Evolutionary conservation across 2,329 filamentous ascomycete species (phyloP).

Genomic region (Arthrobotrys entomopaga): DNA sequence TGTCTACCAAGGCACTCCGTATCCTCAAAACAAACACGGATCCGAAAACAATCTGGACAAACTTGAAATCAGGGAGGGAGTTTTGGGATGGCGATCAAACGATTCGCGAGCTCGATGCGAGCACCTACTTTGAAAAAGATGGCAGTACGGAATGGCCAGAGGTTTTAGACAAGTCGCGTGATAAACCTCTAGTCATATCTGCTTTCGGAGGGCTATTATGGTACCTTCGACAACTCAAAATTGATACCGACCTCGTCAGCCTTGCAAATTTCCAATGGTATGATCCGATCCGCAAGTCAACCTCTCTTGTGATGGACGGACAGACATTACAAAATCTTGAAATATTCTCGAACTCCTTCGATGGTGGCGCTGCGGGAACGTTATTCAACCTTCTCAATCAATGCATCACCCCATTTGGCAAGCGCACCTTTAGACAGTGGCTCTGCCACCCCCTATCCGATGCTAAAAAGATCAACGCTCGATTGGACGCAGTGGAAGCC

Average conservation of each 20-base stretch:
- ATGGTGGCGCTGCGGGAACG: conserved; percentile 85
- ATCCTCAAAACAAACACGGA: conserved; percentile 96
- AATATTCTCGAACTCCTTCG: conserved; percentile 85
- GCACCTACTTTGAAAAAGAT: conserved; percentile 79
- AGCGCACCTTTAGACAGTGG: conserved; percentile 95
- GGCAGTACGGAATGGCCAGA: conserved; percentile 75
- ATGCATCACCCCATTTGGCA: conserved; percentile 96
- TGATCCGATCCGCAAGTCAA: conserved; percentile 88
- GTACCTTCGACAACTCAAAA: conserved; percentile 85
- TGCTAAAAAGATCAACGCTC: conserved; percentile 86
- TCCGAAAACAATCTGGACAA: conserved; percentile 94
- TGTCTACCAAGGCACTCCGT: conserved; percentile 88
- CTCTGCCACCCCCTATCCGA: conserved; percentile 94
- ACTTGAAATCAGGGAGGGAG: conserved; percentile 84
- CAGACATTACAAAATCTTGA: conserved; percentile 99
- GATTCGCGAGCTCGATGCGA: conserved; percentile 80
- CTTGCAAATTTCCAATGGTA: conserved; percentile 93
- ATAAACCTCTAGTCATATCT: conserved; percentile 87
- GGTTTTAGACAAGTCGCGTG: conserved; percentile 74
- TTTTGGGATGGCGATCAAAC: conserved; percentile 90
- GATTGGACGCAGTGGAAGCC: conserved; percentile 91
- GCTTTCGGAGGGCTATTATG: conserved; percentile 88
- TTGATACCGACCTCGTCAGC: conserved; percentile 85
- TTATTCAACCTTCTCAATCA: conserved; percentile 90
- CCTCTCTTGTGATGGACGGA: conserved; percentile 89